phyloP scores from a whole-genome alignment of 2,329 filamentous ascomycete species.

The Neoascochyta sp. region DNA sequence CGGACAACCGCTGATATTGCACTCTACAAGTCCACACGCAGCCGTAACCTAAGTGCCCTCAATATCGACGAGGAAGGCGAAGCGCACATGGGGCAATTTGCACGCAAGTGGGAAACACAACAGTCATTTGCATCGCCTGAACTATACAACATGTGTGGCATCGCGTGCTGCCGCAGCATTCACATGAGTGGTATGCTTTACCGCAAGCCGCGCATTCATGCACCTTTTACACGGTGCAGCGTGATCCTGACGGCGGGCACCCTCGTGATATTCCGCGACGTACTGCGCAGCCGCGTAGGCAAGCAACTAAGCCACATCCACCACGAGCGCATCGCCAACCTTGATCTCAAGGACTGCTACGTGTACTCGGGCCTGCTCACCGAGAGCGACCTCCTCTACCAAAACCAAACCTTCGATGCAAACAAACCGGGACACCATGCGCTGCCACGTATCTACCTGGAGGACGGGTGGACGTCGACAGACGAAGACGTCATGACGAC shows the following conservation, averaged over 20 bases:
- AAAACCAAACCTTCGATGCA: slow-evolving; percentile 61
- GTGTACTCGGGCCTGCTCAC: slow-evolving; percentile 63
- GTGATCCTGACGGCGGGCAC: slow-evolving; percentile 60
- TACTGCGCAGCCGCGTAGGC: slow-evolving; percentile 54
- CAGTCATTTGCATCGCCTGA: slow-evolving; percentile 60
- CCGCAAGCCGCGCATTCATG: slow-evolving; percentile 60
- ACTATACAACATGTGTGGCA: slow-evolving; percentile 66
- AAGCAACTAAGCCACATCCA: slow-evolving; percentile 58
- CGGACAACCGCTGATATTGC: slow-evolving; percentile 55
- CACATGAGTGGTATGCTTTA: slow-evolving; percentile 60
- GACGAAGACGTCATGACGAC: slow-evolving; percentile 65
- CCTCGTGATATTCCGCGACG: slow-evolving; percentile 60
- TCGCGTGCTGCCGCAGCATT: slow-evolving; percentile 60
- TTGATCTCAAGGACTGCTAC: slow-evolving; percentile 62
- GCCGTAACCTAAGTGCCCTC: slow-evolving; percentile 56
- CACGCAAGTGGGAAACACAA: slow-evolving; percentile 65
- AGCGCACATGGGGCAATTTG: slow-evolving; percentile 62
- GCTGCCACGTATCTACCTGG: slow-evolving; percentile 57
- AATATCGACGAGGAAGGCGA: slow-evolving; percentile 65
- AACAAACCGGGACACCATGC: slow-evolving; percentile 59
- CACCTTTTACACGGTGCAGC: slow-evolving; percentile 58
- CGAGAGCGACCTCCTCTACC: slow-evolving; percentile 60
- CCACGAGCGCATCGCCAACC: slow-evolving; percentile 56
- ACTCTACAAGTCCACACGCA: slow-evolving; percentile 55
- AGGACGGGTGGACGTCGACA: slow-evolving; percentile 58